These are phyloP conservation scores for Amanita pallidorosea DNA, from an alignment of 768 basidiomycete species.

Conservation along the genomic window DNA sequence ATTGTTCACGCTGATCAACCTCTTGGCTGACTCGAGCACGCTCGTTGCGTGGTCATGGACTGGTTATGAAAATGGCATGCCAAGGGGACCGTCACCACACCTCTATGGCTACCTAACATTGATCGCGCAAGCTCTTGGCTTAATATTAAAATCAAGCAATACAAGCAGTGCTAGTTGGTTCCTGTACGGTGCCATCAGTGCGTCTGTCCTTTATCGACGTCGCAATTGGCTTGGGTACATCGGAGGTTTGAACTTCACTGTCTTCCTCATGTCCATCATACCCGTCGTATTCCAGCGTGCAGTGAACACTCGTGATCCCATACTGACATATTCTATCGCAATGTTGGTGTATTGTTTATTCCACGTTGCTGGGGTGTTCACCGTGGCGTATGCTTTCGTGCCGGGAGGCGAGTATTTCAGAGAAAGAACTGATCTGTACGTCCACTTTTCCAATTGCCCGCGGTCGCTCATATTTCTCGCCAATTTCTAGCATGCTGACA, in stretches of 20 bases:
- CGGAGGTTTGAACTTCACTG: slow-evolving; percentile 51
- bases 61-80: slow-evolving; percentile 53
- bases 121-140: slow-evolving; percentile 47
- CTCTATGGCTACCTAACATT: slow-evolving; percentile 63
- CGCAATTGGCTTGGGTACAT: slow-evolving; percentile 61
- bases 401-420: slow-evolving; percentile 67
- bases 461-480: neutral
- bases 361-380: slow-evolving; percentile 64
- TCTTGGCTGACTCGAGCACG: slow-evolving; percentile 67
- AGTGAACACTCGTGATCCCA: slow-evolving; percentile 28
- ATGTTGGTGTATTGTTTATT: slow-evolving; percentile 54
- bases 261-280: slow-evolving; percentile 55
- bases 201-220: slow-evolving; percentile 46
- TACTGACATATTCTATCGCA: slow-evolving; percentile 41
- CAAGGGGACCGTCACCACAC: slow-evolving; percentile 64
- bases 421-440: slow-evolving; percentile 64
- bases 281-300: slow-evolving; percentile 43
- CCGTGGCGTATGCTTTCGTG: slow-evolving; percentile 86
- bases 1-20: slow-evolving; percentile 61
- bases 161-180: slow-evolving; percentile 44
- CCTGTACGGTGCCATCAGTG: slow-evolving; percentile 36
- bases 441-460: slow-evolving; percentile 15
- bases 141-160: slow-evolving; percentile 27
- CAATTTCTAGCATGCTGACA: slow-evolving; percentile 35
- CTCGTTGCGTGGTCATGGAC: slow-evolving; percentile 86